Base-by-base conservation (phyloP, 2,329 filamentous ascomycete species). In the Diaporthe humulicola region DNA sequence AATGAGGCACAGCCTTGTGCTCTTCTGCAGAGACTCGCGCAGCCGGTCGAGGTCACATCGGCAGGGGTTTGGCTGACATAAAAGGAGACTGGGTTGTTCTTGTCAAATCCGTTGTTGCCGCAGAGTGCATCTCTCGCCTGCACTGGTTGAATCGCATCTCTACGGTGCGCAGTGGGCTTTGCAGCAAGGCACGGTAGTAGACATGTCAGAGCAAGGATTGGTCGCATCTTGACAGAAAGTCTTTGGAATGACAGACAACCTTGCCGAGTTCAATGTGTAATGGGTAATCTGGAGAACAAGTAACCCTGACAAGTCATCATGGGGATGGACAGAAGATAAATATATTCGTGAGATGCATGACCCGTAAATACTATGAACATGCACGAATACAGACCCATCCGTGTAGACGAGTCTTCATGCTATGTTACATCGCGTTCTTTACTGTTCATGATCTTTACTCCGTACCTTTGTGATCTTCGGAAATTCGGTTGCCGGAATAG, bases 111-210 rank as follows among this genome's bases (percentile, higher is more conserved):
- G 9, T 45, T 61, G 58, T 42, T 45, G 2, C 58, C 58, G 25
- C 58, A 61, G 25, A 45, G 36, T 30, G 58, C 58, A n/a, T 61
- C 57, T 38, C 57, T 60, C 14, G 36, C 10, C 22, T 60, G 57
- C 33, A 60, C 57, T 0, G 57, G 57, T 9, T 36, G 7, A n/a
- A 40, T 28, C 22, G 3, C 57, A n/a, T 60, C 38, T 45, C 58
- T 61, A 4, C n/a, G 58, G 22, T 30, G 1, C 17, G 14, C 58
- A 25, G 38, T 45, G 36, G 38, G 38, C 38, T 42, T 61, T 19
- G 58, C 58, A 45, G 4, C 5, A 28, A 45, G 5, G 15, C 36
- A 42, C 1, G 36, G 7, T 28, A 61, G 33, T 8, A 61, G 36
- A 30, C 38, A 28, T 30, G 58, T 38, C 14, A 45, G 38, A 25